Evolutionary conservation across 805 yeast species (phyloP), one percentile per base, ranked within the genome.

Genomic region (baker's yeast (Saccharomyces cerevisiae)): DNA sequence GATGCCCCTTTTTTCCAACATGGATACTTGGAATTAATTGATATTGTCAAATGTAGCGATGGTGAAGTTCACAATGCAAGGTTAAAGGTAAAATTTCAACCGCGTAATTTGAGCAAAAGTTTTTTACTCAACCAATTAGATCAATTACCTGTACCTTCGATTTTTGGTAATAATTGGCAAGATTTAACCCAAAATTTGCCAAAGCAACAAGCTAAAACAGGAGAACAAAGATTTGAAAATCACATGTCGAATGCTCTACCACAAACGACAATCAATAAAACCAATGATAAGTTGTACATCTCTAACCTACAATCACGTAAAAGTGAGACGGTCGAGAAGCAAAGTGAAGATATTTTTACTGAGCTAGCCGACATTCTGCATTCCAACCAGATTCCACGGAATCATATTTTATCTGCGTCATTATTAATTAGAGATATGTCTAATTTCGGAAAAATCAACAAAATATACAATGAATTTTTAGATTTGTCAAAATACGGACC

Each of bases 1-100:
- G 97, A 94, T 69, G 89, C 95, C 1, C 96, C 96, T 0, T 84
- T 89, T 56, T 94, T 92, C 72, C 72, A 71, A 31, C 73, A 79
- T 48, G 82, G 80, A 41, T 72, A 67, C 51, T 67, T 85, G 47
- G 72, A 70, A 8, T 69, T 86, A 17, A 67, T 61, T 1, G 71
- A 76, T 1, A 66, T 66, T 14, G 64, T 73, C 29, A 61, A 59
- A 0, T 55, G 59, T 2, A 76, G 73, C 51, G 90, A 82, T 61
- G 91, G 85, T 57, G 43, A 36, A 6, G 96, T 90, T 0, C 82
- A 80, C 61, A 89, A 85, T 61, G 71, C 87, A 58, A 77, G 75
- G 48, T 67, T 87, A 49, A 66, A 74, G 48, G 89, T 84, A 4
- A 73, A 77, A 36, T 74, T 77, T 27, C 78, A 75, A 5, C 76